Base-by-base conservation (phyloP, 257 asterid species). In the Primulina tabacum region DNA sequence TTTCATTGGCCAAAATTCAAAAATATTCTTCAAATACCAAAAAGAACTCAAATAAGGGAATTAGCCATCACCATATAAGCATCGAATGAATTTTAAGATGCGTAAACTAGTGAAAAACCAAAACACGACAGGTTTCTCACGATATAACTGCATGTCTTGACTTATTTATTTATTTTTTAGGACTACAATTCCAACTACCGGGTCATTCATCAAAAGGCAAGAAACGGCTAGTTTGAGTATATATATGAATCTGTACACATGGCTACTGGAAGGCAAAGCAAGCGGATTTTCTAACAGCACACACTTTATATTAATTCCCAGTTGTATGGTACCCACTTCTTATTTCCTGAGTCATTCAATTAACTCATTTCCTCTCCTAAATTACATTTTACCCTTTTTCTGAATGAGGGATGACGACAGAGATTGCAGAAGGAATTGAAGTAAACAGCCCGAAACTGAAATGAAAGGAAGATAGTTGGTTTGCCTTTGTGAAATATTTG, bases 41-140 rank as follows among this genome's bases (percentile, higher is more conserved):
- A 40, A 40, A 40, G 17, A 40, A 40, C 5, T 40, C 16, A 40
- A 40, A 10, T 40, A 40, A 40, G 17, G 0, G 17, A 2, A 40
- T 40, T 40, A 40, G 5, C 52, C 17, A 40, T 40, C 14, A 40
- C 14, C 52, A 11, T 9, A 11, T 40, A 11, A 40, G 52, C 52
- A 40, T 40, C 16, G 29, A 28, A 28, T 1, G 29, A 28, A 28
- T 28, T 28, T 28, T 12, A 40, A 11, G 33, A 3, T 30, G 33
- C 33, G 33, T 30, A 30, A 43, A 10, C 4, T 4, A 40, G 55
- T n/a, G 12, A 69, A 71, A 18, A 61, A 29, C 68, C 77, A 47
- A 3, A 7, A 47, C 55, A 47, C n/a, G 4, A 1, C n/a, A 47
- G 18, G 55, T 47, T 47, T 14, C 55, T 47, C 55, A 40, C 5